Evolutionary conservation across 805 yeast genomes (phyloP).

Genomic region (Torulaspora indica): DNA sequence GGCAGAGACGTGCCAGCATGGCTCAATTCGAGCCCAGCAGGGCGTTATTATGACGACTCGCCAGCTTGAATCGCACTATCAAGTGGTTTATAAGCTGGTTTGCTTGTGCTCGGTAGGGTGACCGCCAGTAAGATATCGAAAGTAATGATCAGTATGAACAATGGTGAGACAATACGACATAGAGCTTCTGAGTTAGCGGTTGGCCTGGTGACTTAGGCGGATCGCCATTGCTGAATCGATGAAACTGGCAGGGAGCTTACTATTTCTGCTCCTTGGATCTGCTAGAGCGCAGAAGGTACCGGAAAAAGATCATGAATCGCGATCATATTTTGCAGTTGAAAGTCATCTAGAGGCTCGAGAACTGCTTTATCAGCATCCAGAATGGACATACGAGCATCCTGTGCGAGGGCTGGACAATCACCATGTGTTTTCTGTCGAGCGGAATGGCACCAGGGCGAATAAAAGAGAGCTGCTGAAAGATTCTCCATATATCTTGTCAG

Average conservation of each 20-base stretch:
- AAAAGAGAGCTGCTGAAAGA: conserved; percentile 13
- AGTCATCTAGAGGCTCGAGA: conserved; percentile 36
- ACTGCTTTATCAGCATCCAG: conserved; percentile 40
- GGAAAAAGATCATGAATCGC: conserved; percentile 45
- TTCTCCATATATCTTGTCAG: conserved; percentile 34
- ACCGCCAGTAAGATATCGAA: background rate
- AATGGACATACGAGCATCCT: conserved; percentile 58
- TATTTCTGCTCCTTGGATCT: conserved; percentile 3
- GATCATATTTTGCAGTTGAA: conserved; percentile 63
- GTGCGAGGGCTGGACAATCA: conserved; percentile 57
- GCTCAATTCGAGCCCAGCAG: background rate
- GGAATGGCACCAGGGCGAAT: conserved; percentile 6
- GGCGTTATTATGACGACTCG: background rate
- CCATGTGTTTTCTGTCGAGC: conserved; percentile 53
- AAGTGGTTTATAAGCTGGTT: background rate
- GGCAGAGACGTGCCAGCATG: no score
- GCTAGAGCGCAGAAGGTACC: conserved; percentile 30
- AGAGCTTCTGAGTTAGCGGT: background rate
- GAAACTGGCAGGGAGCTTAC: conserved; percentile 8
- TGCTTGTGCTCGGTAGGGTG: background rate
- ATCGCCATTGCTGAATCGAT: conserved; percentile 1
- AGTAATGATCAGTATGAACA: background rate
- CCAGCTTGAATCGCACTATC: background rate
- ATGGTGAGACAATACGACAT: background rate
- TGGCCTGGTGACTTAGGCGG: background rate